Conservation (phyloP, 306 rosid species). For the Inga leiocalycina region DNA sequence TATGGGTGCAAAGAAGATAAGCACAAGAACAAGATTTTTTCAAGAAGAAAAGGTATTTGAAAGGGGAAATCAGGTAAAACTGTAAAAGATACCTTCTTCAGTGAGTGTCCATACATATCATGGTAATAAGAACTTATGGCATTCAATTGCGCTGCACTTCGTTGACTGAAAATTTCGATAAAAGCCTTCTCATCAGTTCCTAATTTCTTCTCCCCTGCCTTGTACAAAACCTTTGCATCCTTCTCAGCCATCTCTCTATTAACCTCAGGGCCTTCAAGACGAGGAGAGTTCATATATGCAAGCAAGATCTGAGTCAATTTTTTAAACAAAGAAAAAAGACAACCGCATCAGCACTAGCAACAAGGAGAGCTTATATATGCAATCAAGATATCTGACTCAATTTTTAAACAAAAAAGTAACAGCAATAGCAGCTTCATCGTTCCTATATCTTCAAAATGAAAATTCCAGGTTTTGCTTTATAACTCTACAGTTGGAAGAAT, state of each 20-base stretch:
- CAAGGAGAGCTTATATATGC: conserved; percentile 58
- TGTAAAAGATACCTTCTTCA: conserved; percentile 54
- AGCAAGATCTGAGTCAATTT: conserved; percentile 59
- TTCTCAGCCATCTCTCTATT: conserved; percentile 45
- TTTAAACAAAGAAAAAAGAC: background rate
- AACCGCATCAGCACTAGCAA: conserved; percentile 9
- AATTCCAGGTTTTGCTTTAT: background rate
- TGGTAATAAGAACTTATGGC: conserved; percentile 55
- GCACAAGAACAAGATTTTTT: conserved; percentile 19
- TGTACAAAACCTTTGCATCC: conserved; percentile 48
- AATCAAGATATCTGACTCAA: conserved; percentile 57
- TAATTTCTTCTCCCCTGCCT: conserved; percentile 58
- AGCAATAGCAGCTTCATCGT: conserved; percentile 12
- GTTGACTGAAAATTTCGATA: conserved; percentile 57
- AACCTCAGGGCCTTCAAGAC: conserved; percentile 74
- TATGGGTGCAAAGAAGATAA: conserved; percentile 25
- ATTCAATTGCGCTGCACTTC: conserved; percentile 75
- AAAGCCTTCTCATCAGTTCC: conserved; percentile 63
- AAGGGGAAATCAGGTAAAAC: background rate
- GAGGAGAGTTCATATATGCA: conserved; percentile 55
- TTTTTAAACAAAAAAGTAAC: conserved; percentile 5
- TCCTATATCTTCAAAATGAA: conserved; percentile 1
- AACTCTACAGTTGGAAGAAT: background rate
- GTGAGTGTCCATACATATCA: conserved; percentile 49
- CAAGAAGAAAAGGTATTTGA: conserved; percentile 14